These are phyloP conservation scores for Botrytis galanthina DNA, from an alignment of 2,329 filamentous ascomycete genomes.

Conservation along the genomic window DNA sequence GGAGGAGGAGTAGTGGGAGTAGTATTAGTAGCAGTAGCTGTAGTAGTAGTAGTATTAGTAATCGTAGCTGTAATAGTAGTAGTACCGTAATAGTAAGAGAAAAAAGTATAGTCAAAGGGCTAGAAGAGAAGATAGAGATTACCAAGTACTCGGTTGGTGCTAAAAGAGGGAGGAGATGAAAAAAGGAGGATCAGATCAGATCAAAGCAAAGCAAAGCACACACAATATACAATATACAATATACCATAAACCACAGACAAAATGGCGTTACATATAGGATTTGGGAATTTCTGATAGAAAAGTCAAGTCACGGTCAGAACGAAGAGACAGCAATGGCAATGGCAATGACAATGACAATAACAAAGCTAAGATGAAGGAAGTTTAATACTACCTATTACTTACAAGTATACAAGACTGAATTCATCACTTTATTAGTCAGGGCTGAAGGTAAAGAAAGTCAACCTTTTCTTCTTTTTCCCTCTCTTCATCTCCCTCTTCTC, in stretches of 20 bases:
- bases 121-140: neutral
- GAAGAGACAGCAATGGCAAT: neutral
- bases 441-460: neutral
- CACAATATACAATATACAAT: neutral
- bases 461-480: neutral
- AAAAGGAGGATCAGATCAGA: neutral
- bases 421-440: neutral
- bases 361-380: too few species aligned
- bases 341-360: too few species aligned
- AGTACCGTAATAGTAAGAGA: neutral
- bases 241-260: neutral
- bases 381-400: too few species aligned
- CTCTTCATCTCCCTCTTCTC: neutral
- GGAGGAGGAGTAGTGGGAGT: too few species aligned
- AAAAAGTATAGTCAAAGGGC: neutral
- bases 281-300: neutral
- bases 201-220: neutral
- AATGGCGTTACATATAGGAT: neutral
- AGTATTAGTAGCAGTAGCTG: neutral
- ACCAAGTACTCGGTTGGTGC: too few species aligned
- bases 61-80: too few species aligned
- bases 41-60: neutral
- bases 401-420: too few species aligned
- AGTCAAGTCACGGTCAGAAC: too few species aligned
- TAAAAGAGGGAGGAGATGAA: neutral